Evolutionary conservation across 2,329 filamentous ascomycete genomes (phyloP), one percentile per base, ranked within the genome.

Genomic region (Xylariaceae sp.): DNA sequence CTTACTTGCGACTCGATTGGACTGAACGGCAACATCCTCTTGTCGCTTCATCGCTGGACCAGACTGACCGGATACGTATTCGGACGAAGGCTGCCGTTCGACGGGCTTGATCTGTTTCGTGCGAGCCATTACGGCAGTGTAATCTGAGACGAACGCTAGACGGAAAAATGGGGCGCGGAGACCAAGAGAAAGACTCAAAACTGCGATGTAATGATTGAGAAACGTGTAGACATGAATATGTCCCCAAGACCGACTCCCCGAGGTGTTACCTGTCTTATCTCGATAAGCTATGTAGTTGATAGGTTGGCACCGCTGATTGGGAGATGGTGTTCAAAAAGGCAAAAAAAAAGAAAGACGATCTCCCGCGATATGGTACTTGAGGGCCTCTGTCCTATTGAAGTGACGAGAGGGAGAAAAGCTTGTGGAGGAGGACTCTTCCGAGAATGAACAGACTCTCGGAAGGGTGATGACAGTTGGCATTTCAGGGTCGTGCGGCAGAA

Each of bases 91-190:
- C 59, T 83, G 80, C 66, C 86, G 83, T 68, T 83, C 80, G 52
- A 87, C 71, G 10, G 88, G 84, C 45, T 74, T 75, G 38, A 80
- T 74, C 71, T 89, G 86, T 71, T 91, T 90, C 50, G 79, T 80
- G 63, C 87, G 83, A 54, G 86, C 87, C 88, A 91, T 90, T 58
- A 9, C 4, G 16, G 10, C 34, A 5, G 34, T 14, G 9, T 5
- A 38, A 38, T 5, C 13, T 16, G 34, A 10, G 16, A 38, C 16
- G 13, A 16, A 9, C 31, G 44, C 22, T 36, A 45, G 16, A 12
- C n/a, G 12, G 14, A 22, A 22, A 14, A 22, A 40, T 11, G 42
- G 36, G 13, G 10, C 36, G 31, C 10, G 38, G 42, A 28, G 12
- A 16, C 22, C 28, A 33, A 49, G 39, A 41, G 16, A 34, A 22